Conservation (phyloP, 1,284 basidiomycete species). For the Fomitopsis palustris region DNA sequence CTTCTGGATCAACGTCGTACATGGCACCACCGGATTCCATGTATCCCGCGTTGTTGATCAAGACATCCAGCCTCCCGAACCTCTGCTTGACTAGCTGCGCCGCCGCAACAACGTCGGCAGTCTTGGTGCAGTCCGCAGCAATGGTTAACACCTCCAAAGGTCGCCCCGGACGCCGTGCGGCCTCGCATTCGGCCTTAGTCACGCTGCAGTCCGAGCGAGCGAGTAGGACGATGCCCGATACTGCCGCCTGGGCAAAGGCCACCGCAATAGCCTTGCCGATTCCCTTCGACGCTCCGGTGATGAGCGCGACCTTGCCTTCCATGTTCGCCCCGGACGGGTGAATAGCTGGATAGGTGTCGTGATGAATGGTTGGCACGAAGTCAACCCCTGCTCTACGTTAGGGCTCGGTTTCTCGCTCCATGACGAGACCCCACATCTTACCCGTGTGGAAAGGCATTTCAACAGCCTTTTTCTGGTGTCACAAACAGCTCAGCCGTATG, state of each 20-base stretch:
- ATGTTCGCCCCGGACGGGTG: background rate
- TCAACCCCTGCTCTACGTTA: too few species aligned
- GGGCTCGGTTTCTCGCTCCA: too few species aligned
- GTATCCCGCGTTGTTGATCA: slow-evolving; percentile 12
- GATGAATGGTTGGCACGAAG: background rate
- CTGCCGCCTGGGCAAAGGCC: slow-evolving; percentile 2
- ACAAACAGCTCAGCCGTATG: too few species aligned
- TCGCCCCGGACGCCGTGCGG: background rate
- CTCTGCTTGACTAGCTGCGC: background rate
- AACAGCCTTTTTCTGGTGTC: too few species aligned
- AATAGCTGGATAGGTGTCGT: slow-evolving; percentile 3
- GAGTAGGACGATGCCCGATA: slow-evolving; percentile 1
- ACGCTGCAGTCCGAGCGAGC: slow-evolving; percentile 2
- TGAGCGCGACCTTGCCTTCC: background rate
- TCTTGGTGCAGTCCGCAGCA: slow-evolving; percentile 1
- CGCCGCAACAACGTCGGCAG: slow-evolving; percentile 1
- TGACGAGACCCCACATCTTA: too few species aligned
- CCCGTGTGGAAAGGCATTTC: too few species aligned
- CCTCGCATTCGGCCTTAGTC: slow-evolving; percentile 1
- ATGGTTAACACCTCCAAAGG: slow-evolving; percentile 1
- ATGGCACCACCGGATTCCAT: slow-evolving; percentile 3
- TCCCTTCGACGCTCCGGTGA: slow-evolving; percentile 1
- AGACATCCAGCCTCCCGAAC: slow-evolving; percentile 2
- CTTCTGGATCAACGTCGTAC: slow-evolving; percentile 6
- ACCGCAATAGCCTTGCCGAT: background rate